Base-by-base conservation (phyloP, 768 basidiomycete species). In the Mycena epipterygia region DNA sequence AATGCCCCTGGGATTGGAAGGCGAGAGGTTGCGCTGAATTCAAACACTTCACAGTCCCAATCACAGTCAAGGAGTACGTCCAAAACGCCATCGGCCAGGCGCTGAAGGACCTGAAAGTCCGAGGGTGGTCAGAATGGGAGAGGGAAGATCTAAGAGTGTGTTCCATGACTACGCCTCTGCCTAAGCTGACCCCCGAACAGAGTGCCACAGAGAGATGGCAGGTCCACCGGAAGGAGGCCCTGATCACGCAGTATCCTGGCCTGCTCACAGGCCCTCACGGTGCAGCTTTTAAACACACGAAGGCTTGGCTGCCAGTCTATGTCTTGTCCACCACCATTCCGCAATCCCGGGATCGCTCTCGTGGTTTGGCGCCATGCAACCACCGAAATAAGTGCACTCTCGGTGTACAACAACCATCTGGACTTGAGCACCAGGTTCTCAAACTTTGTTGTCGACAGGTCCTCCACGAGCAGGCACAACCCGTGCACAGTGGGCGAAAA, bases 121-220 rank as follows among this genome's bases (percentile, higher is more conserved):
- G 56, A 19, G 64, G 59, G 23, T 67, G 56, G 56, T 67, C 48
- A 1, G 49, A 39, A 2, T 67, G 65, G 65, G 6, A 19, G 12
- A 49, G 65, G 30, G 65, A 59, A 11, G 65, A 67, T 42, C 17
- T 67, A 5, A 57, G 64, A n/a, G 64, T 58, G 25, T 37, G 64
- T 58, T 23, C 5, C 3, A 25, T 21, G 1, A n/a, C 19, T n/a
- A n/a, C n/a, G n/a, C n/a, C n/a, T n/a, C n/a, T n/a, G n/a, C 6
- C 4, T 21, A 49, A 25, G n/a, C 3, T 21, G 11, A 16, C 41
- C n/a, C 14, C 12, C 2, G 14, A 27, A 59, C 57, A 27, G 25
- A 0, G 2, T 30, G 8, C 12, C 65, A 5, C 3, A 37, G 12
- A 39, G 59, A 17, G 29, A 59, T n/a, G n/a, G 14, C 65, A 35